Percentiles rank a stretch among this genome's conserved stretches.
These are phyloP conservation scores for Phaeosphaeriaceae sp. DNA, from an alignment of 2,329 filamentous ascomycete genomes.

Conservation along the genomic window DNA sequence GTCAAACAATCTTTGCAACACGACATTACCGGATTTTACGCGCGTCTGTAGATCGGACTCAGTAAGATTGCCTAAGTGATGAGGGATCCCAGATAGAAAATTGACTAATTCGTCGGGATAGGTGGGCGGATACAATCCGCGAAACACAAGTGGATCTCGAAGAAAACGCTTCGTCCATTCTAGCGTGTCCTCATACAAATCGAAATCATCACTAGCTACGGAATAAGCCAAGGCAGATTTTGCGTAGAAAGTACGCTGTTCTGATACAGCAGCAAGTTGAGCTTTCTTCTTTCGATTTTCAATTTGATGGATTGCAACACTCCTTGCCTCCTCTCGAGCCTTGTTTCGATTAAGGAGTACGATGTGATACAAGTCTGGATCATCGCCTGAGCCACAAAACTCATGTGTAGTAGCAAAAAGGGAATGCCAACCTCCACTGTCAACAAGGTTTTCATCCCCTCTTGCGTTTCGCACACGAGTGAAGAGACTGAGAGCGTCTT, in stretches of 20 bases:
- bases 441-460: constrained; percentile 24
- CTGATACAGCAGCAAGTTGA: constrained; percentile 26
- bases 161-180: constrained; percentile 47
- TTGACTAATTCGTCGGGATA: constrained; percentile 5
- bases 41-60: constrained; percentile 13
- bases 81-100: constrained; percentile 26
- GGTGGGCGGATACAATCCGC: constrained; percentile 1
- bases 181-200: constrained; percentile 38
- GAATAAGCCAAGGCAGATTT: constrained; percentile 36
- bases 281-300: constrained; percentile 12
- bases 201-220: constrained; percentile 41
- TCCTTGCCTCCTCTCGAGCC: neutral
- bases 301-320: neutral
- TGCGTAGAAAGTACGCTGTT: constrained; percentile 37
- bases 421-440: neutral
- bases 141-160: constrained; percentile 37
- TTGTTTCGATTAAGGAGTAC: neutral
- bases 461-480: constrained; percentile 23
- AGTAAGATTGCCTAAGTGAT: neutral
- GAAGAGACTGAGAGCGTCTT: constrained; percentile 27
- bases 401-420: constrained; percentile 7
- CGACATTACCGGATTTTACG: constrained; percentile 36
- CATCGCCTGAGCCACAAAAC: constrained; percentile 6
- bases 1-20: constrained; percentile 37
- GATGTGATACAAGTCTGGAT: constrained; percentile 12